Percentiles rank a stretch among this genome's conserved stretches.
Evolutionary conservation across 179 eudicot species (phyloP).

Genomic region (Amaranthus tricolor): DNA sequence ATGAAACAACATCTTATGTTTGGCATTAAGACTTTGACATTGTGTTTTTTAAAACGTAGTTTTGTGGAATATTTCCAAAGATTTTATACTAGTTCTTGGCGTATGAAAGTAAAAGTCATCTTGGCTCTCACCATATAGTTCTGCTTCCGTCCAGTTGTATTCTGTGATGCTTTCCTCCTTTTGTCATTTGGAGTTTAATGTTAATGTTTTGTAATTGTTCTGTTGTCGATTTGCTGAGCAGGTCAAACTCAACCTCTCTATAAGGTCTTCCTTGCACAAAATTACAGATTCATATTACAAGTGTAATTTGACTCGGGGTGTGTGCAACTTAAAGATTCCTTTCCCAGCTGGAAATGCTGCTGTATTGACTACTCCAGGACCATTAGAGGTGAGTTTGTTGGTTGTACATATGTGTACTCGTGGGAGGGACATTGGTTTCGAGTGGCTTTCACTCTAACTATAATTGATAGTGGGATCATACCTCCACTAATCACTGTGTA

Average conservation of each 20-base stretch:
- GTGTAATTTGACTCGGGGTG: constrained; percentile 48
- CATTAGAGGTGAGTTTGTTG: constrained; percentile 39
- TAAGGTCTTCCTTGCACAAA: constrained; percentile 50
- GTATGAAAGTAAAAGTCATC: neutral
- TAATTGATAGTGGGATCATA: constrained; percentile 5
- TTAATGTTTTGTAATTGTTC: neutral
- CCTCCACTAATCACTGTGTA: neutral
- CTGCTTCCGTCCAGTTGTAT: neutral
- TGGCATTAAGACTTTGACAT: too few relatives aligned
- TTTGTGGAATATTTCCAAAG: too few relatives aligned
- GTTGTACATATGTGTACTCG: neutral
- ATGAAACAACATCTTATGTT: too few relatives aligned
- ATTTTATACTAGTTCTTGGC: neutral
- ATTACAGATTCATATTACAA: constrained; percentile 53
- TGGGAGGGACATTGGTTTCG: neutral
- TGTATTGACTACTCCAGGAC: constrained; percentile 63
- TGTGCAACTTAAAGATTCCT: constrained; percentile 51
- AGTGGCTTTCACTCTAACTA: neutral
- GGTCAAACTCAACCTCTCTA: constrained; percentile 50
- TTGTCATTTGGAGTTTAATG: neutral
- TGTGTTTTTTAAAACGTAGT: too few relatives aligned
- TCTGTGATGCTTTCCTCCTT: neutral
- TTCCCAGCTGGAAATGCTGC: constrained; percentile 56
- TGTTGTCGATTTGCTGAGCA: constrained; percentile 29
- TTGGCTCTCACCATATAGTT: neutral